These are phyloP conservation scores for Gamarada debralockiae DNA, from an alignment of 495 filamentous ascomycete genomes.

Conservation along the genomic window DNA sequence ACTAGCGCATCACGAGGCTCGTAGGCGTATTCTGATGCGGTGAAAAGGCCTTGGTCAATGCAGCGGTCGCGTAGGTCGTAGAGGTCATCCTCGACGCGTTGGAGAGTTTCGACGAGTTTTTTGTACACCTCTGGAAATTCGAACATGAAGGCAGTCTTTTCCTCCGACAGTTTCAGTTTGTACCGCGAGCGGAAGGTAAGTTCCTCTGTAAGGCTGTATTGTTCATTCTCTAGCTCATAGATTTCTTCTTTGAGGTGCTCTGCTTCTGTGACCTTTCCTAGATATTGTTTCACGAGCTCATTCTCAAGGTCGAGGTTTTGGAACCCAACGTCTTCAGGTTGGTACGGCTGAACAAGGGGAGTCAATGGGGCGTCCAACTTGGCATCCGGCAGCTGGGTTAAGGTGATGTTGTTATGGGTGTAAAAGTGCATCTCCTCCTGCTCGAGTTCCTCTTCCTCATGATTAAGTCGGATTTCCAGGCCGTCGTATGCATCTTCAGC, in stretches of 20 bases:
- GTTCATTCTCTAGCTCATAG: slow-evolving; percentile 17
- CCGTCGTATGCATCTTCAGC: slow-evolving; percentile 17
- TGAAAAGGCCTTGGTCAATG: slow-evolving; percentile 13
- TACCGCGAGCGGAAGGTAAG: slow-evolving; percentile 5
- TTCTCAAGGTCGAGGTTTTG: slow-evolving; percentile 2
- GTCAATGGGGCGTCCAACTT: slow-evolving; percentile 11
- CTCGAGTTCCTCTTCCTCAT: slow-evolving; percentile 19
- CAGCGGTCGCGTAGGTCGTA: slow-evolving; percentile 17
- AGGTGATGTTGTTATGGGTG: background rate
- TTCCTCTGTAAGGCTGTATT: slow-evolving; percentile 11
- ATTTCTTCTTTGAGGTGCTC: slow-evolving; percentile 11
- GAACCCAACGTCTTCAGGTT: slow-evolving; percentile 6
- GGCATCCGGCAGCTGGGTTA: background rate
- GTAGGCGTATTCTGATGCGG: slow-evolving; percentile 14
- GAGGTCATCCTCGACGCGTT: slow-evolving; percentile 11
- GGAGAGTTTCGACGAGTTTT: slow-evolving; percentile 7
- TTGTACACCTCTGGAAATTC: slow-evolving; percentile 12
- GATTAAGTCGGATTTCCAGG: slow-evolving; percentile 13
- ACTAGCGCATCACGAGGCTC: slow-evolving; percentile 11
- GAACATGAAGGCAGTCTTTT: slow-evolving; percentile 7
- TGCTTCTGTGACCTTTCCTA: slow-evolving; percentile 11
- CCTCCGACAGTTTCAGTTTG: slow-evolving; percentile 1
- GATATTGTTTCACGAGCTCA: slow-evolving; percentile 10
- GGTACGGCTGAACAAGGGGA: slow-evolving; percentile 7
- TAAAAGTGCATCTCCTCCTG: slow-evolving; percentile 23